Base-by-base conservation (phyloP, 1,284 basidiomycete genomes). In the Bondarzewia mesenterica region DNA sequence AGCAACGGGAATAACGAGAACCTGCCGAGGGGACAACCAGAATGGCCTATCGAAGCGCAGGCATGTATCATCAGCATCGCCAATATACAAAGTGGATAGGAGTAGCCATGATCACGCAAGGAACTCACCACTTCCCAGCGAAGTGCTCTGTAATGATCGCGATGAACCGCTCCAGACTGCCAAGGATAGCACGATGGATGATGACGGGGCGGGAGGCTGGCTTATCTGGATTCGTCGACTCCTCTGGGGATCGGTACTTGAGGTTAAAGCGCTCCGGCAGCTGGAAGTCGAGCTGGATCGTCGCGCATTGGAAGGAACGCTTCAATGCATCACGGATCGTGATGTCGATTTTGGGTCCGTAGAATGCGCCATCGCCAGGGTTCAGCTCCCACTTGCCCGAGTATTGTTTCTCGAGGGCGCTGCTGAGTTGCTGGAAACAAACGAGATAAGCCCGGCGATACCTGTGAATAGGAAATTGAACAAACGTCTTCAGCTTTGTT, bases 201-300 rank as follows among this genome's bases (percentile, higher is more conserved):
- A 99, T 98, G 58, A 99, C 95, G 4, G 96, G 96, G 43, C 94
- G 74, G 35, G 78, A 70, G 16, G 80, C 75, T 18, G 84, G 73
- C 53, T 72, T 76, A 55, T 82, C 79, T n/a, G 29, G 12, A 7
- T n/a, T n/a, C 4, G 72, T 68, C 16, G 73, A 70, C 50, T 85
- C 85, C 46, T 85, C 83, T 15, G 81, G 77, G 4, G 83, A 82
- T 38, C 93, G 88, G 72, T 93, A 99, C 62, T 88, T 88, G 54
- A 99, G 78, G 68, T 96, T 88, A 77, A 99, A 99, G 44, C 93
- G 85, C 63, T 97, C 88, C n/a, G 96, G 96, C 7, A 99, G 80
- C 68, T 99, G 93, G 82, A 98, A 99, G 73, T 99, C 96, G 56
- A 99, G 89, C 69, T 99, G 90, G 66, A 99, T 98, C 4, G 96